Evolutionary conservation across 2,329 filamentous ascomycete genomes (phyloP), one percentile per base, ranked within the genome.

Genomic region (Penicillium concentricum): DNA sequence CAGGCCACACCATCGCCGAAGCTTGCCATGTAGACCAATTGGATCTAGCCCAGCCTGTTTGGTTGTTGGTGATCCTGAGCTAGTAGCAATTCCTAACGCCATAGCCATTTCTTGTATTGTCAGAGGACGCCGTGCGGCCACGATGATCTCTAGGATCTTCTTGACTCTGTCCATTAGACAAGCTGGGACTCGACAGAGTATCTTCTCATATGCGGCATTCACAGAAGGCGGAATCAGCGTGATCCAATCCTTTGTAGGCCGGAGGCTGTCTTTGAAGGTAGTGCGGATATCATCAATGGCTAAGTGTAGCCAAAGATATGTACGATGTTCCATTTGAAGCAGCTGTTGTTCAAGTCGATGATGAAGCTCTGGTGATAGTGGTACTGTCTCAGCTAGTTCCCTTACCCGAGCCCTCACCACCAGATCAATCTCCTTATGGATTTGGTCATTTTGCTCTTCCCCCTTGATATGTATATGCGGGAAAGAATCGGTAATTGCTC

Each of bases 241-340:
- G n/a, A 66, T 59, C 18, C 15, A 32, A 24, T 46, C 34, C 18
- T 62, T 45, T 8, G 41, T 15, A 10, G 58, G 62, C 7, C 47
- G 37, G 35, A 61, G 47, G 18, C 57, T 61, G 8, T 53, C 1
- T 13, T 51, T 4, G 3, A 64, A 48, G 3, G 41, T 61, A 5
- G 35, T 41, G 4, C 26, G 47, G 9, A 61, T 60, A 12, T 61
- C 51, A 15, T 62, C 54, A 12, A 63, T 56, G 1, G 62, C 59
- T 38, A 66, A 12, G 41, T 63, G 15, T 59, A 66, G 28, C 65
- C 56, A 67, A 8, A 66, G 59, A 55, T 67, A 66, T 1, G 59
- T 67, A 15, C 62, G 60, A 30, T 63, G 50, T 45, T 62, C 22
- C 57, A 65, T 63, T 38, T 57, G 15, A 16, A 61, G 49, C 30